Conservation (phyloP, 495 filamentous ascomycete species). For the Aspergillus bridgeri region DNA sequence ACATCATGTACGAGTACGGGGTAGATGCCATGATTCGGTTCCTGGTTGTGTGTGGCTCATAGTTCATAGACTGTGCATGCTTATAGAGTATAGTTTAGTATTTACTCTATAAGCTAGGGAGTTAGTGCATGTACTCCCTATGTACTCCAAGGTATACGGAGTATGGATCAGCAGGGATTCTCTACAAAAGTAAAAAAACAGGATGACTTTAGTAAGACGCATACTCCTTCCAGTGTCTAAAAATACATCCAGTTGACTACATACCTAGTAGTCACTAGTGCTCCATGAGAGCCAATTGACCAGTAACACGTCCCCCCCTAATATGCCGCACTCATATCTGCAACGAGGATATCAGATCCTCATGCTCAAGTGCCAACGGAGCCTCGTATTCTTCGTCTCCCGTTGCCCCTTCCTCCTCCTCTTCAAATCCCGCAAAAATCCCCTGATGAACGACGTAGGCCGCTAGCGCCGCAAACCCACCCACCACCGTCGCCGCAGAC, state of each 20-base stretch:
- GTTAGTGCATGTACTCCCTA: too few relatives aligned
- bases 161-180: too few relatives aligned
- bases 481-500: slow-evolving; percentile 37
- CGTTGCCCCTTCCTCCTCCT: slow-evolving; percentile 20
- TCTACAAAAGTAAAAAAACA: too few relatives aligned
- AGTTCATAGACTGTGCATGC: too few relatives aligned
- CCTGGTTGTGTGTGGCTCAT: too few relatives aligned
- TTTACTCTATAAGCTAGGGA: too few relatives aligned
- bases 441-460: slow-evolving; percentile 42
- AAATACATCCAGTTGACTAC: neutral
- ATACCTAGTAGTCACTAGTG: neutral
- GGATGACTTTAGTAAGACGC: too few relatives aligned
- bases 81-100: too few relatives aligned
- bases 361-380: slow-evolving; percentile 12
- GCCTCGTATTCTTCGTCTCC: slow-evolving; percentile 14
- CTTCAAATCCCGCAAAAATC: slow-evolving; percentile 5
- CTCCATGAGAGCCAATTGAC: neutral
- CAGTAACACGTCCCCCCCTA: too few relatives aligned
- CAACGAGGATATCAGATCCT: slow-evolving; percentile 22
- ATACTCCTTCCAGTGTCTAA: neutral
- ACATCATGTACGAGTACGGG: too few relatives aligned
- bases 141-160: too few relatives aligned
- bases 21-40: too few relatives aligned
- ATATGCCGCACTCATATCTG: neutral
- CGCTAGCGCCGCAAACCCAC: slow-evolving; percentile 32